Base-by-base conservation (phyloP, 164 flowering plant genomes). In the Platanus orientalis region DNA sequence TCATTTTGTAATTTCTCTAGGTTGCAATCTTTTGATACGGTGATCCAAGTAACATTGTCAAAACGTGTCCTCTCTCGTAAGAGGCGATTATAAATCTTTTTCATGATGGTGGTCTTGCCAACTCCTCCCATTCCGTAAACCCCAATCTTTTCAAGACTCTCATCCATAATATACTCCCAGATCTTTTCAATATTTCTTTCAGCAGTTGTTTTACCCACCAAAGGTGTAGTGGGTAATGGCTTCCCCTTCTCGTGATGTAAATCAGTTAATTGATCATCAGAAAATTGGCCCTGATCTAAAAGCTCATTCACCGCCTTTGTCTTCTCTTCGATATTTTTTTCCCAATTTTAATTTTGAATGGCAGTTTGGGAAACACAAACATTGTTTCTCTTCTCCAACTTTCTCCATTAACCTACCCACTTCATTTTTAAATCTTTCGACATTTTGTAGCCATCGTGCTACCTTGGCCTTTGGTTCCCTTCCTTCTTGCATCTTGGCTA, bases 391-490 rank as follows among this genome's bases (percentile, higher is more conserved):
- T 4, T 12, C 40, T 21, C 19, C 5, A 21, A 56, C 11, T 4
- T 56, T 42, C 10, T 29, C 21, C 16, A 47, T 27, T 28, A 30
- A 55, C 27, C 16, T 26, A 17, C 1, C 6, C n/a, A 28, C 42
- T 64, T 56, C 60, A 20, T 32, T 45, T 56, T 3, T 45, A 17
- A n/a, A 47, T 23, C 14, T 29, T 47, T 30, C 47, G 42, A 40
- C 68, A 28, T 56, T 56, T 64, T 21, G 23, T 28, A 64, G 42
- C 68, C 68, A 64, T 28, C 47, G 16, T 4, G 27, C 7, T 23
- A 55, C 47, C 55, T 47, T 54, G n/a, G 7, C 30, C 5, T 17
- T 64, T 23, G 54, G 30, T 24, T 64, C 47, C n/a, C n/a, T n/a
- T 12, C 54, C 61, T 10, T 9, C 2, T 12, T 45, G 54, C 21